Percentiles rank a stretch among this genome's conserved stretches.
Conservation (phyloP, 2,329 filamentous ascomycete genomes). For the Neofusicoccum ribis region DNA sequence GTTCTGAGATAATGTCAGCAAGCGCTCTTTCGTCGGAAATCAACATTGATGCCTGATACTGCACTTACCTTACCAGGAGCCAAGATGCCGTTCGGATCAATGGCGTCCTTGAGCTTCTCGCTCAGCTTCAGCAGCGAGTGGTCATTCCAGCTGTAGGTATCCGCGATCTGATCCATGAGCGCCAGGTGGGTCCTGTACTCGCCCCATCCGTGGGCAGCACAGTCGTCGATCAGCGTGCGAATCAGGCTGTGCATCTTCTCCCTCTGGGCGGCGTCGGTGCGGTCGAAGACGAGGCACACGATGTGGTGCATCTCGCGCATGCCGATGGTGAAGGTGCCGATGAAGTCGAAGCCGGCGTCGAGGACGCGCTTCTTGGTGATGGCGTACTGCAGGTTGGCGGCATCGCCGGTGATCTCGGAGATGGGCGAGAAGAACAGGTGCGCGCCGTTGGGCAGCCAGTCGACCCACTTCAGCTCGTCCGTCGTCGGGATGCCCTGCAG, state of each 20-base stretch:
- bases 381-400: constrained; percentile 42
- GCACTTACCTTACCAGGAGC: constrained; percentile 27
- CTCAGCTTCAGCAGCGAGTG: constrained; percentile 47
- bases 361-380: constrained; percentile 27
- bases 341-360: constrained; percentile 28
- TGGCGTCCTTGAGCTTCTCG: constrained; percentile 46
- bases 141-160: constrained; percentile 49
- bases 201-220: constrained; percentile 43
- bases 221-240: constrained; percentile 39
- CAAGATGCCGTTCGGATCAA: constrained; percentile 43
- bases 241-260: constrained; percentile 30
- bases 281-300: constrained; percentile 37
- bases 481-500: constrained; percentile 28
- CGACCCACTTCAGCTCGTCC: constrained; percentile 40
- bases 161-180: constrained; percentile 50
- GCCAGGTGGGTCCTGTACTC: constrained; percentile 51
- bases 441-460: constrained; percentile 47
- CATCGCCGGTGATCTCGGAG: constrained; percentile 44
- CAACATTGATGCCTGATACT: constrained; percentile 6
- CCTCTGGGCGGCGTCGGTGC: constrained; percentile 27
- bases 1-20: not conserved
- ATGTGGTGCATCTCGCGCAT: constrained; percentile 47
- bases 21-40: not conserved
- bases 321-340: constrained; percentile 31
- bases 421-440: constrained; percentile 49